Evolutionary conservation across 2,329 filamentous ascomycete genomes (phyloP).

Genomic region (Intubia oerlemansii): DNA sequence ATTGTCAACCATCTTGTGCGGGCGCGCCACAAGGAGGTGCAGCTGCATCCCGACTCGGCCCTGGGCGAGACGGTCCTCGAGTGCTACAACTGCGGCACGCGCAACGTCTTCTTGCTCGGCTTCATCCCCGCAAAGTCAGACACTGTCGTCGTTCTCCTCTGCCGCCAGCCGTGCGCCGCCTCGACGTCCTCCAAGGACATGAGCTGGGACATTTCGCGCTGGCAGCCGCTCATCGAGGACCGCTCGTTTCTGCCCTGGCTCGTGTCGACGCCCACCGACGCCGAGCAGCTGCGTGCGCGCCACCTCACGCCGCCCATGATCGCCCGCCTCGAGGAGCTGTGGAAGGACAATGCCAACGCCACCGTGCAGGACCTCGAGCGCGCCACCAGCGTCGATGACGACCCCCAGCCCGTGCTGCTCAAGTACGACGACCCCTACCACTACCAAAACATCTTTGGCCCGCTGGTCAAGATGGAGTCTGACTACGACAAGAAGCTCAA

Average conservation of each 20-base stretch:
- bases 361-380: constrained; percentile 87
- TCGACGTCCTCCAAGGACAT: constrained; percentile 95
- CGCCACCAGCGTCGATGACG: constrained; percentile 77
- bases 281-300: constrained; percentile 85
- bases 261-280: constrained; percentile 69
- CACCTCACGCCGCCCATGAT: constrained; percentile 90
- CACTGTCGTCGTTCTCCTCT: constrained; percentile 89
- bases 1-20: constrained; percentile 97
- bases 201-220: constrained; percentile 97
- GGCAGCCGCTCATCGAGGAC: constrained; percentile 95
- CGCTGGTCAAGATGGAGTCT: constrained; percentile 95
- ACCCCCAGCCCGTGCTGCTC: constrained; percentile 76
- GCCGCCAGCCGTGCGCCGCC: constrained; percentile 86
- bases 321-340: constrained; percentile 90
- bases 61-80: constrained; percentile 92
- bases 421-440: constrained; percentile 96
- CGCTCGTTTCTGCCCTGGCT: constrained; percentile 91
- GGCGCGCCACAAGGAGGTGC: constrained; percentile 95
- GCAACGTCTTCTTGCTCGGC: constrained; percentile 91
- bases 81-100: constrained; percentile 99
- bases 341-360: constrained; percentile 83
- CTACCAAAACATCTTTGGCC: constrained; percentile 97
- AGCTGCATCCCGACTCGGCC: constrained; percentile 80
- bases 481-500: constrained; percentile 99
- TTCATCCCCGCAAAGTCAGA: constrained; percentile 98